Conservation (phyloP, 2,329 filamentous ascomycete genomes). For the Tolypocladium pustulatum region DNA sequence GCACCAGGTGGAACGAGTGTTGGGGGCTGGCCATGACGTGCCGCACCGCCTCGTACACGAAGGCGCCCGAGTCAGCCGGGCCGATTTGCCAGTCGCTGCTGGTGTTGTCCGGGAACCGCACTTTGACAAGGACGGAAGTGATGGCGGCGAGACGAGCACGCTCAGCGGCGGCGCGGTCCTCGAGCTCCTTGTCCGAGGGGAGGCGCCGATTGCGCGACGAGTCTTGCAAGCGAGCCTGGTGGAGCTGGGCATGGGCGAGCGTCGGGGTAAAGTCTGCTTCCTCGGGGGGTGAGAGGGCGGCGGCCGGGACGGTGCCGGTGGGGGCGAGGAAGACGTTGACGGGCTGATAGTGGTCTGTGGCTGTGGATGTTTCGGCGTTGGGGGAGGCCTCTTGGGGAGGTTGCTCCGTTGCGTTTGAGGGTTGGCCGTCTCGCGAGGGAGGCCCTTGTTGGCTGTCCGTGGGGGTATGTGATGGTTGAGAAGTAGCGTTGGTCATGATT, state of each 20-base stretch:
- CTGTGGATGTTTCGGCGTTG: conserved; percentile 1
- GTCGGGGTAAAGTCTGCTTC: conserved; percentile 70
- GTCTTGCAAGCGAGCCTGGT: conserved; percentile 56
- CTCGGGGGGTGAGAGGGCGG: conserved; percentile 55
- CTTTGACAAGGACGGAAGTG: conserved; percentile 60
- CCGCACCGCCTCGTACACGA: conserved; percentile 66
- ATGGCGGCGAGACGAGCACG: conserved; percentile 56
- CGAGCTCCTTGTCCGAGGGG: conserved; percentile 72
- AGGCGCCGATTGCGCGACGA: conserved; percentile 64
- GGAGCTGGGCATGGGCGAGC: conserved; percentile 64
- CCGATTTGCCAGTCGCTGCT: conserved; percentile 64
- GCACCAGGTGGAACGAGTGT: conserved; percentile 63
- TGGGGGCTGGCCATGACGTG: conserved; percentile 54
- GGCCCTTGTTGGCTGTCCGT: background rate
- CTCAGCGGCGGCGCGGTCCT: conserved; percentile 55
- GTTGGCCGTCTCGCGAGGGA: background rate
- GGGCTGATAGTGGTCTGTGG: conserved; percentile 30
- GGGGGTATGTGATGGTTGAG: conserved; percentile 1
- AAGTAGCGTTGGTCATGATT: conserved; percentile 11
- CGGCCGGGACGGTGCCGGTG: conserved; percentile 60
- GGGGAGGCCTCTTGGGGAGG: conserved; percentile 1
- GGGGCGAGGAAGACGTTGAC: conserved; percentile 73
- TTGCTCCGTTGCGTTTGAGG: conserved; percentile 8
- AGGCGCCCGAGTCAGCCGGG: conserved; percentile 55
- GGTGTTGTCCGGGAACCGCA: conserved; percentile 82